Evolutionary conservation across 1,139 yeast genomes (phyloP), one percentile per base, ranked within the genome.

Genomic region (Diutina siamensis): DNA sequence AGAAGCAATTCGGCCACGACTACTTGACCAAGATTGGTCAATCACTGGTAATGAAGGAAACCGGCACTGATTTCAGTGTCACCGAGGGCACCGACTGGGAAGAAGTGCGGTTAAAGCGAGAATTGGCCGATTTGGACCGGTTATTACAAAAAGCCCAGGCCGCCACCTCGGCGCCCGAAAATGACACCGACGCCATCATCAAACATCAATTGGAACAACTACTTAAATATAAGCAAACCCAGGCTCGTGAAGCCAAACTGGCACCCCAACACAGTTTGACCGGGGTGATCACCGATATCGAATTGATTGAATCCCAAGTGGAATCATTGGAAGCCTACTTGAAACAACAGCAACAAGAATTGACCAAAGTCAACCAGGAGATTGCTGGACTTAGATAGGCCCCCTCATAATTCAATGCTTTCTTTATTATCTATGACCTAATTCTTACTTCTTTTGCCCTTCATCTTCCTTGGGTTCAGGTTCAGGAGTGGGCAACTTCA

Each of bases 71-170:
- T 58, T 80, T 80, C 56, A 72, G 83, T 1, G 73, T 81, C 0
- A 80, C 86, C 13, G 80, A 80, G 56, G 88, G 83, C 38, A 78
- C 85, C 8, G 92, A 71, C 54, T 78, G 97, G 95, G 97, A 88
- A 61, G 87, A 83, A 56, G 94, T 84, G 31, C 72, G 94, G 53
- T 72, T 88, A 52, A 80, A 81, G 64, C 76, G 94, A 53, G 92
- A 87, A 58, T 68, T 89, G 50, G 73, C 78, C 4, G 86, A 86
- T 52, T 64, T 87, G 48, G 95, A 87, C 19, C 65, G 68, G 7
- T 72, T 80, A 51, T 72, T 87, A 48, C 65, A 66, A 4, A 72
- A 73, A 50, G 81, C 85, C 1, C 81, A 81, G 55, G 61, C 64
- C 19, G 74, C 75, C 38, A 68, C 75, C n/a, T 56, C 61, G 38